These are phyloP conservation scores for Lentinula raphanica DNA, from an alignment of 768 basidiomycete species.

Conservation along the genomic window DNA sequence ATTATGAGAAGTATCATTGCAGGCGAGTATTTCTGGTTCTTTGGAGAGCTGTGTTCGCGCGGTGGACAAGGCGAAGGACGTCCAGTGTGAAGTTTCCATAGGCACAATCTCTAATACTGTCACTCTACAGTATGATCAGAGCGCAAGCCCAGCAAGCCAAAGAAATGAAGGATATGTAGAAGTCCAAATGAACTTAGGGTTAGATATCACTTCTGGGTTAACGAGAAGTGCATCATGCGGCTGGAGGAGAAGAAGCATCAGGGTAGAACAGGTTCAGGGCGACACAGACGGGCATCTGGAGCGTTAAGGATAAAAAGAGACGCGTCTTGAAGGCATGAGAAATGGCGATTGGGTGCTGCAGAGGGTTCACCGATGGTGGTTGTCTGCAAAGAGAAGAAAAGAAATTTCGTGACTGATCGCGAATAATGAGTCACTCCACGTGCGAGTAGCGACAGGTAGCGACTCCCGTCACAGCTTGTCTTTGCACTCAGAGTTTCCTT, in stretches of 20 bases:
- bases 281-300: neutral
- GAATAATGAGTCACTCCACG: neutral
- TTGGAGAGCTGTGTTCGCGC: neutral
- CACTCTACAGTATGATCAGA: neutral
- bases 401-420: neutral
- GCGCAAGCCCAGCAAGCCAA: neutral
- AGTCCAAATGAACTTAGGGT: constrained; percentile 7
- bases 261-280: constrained; percentile 1
- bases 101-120: neutral
- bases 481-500: no score
- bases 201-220: constrained; percentile 6
- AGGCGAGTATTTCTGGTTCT: neutral
- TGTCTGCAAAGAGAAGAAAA: neutral
- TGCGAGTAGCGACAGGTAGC: neutral
- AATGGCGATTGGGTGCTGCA: constrained; percentile 1
- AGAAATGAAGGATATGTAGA: neutral
- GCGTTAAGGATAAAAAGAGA: neutral
- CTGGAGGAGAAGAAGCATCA: constrained; percentile 6
- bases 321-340: neutral
- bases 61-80: neutral
- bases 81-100: neutral
- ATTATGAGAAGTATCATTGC: neutral
- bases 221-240: constrained; percentile 3
- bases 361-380: constrained; percentile 1
- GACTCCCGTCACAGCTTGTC: no score